Base-by-base conservation (phyloP, 306 rosid species). In the Pyrus communis region DNA sequence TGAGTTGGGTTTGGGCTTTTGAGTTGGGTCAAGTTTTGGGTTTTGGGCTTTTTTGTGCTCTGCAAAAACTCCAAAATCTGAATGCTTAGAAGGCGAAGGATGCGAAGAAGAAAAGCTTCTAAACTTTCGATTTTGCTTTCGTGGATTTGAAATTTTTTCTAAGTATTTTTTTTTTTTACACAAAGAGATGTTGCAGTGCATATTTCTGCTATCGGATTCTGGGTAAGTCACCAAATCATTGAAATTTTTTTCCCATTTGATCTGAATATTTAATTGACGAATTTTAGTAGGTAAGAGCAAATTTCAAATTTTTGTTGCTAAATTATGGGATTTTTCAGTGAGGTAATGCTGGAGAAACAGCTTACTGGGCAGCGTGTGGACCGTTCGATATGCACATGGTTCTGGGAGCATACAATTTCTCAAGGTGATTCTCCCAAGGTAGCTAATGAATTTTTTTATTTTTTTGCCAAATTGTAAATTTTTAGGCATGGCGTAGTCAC, bases 301-400 rank as follows among this genome's bases (percentile, higher is more conserved):
- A 60, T 40, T 55, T 33, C 8, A 14, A 23, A 22, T 22, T 64
- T 2, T 7, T n/a, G 13, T 57, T 81, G 66, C 43, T 58, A 75
- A 76, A 11, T 19, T 85, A 76, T 77, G 59, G 15, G 61, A 33
- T 79, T 86, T 77, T 11, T 23, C 75, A 95, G 98, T 43, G 98
- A 95, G 88, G 91, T 95, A 45, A 92, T 95, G 77, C 92, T 95
- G 13, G 97, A 95, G 96, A 95, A 95, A 77, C 98, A 95, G 89
- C 91, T 95, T 18, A 84, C 96, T 13, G 98, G 96, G 40, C 98
- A 89, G 83, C 90, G 97, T n/a, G 97, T 92, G 55, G 98, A 90
- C 79, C 98, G 98, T 71, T 95, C 97, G 38, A 92, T 95, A 19
- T 95, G 97, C 71, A 79, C 76, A 19, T 95, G 97, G 98, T 95